phyloP scores from a whole-genome alignment of 345 rosid species.

The Bruguiera gymnorhiza region DNA sequence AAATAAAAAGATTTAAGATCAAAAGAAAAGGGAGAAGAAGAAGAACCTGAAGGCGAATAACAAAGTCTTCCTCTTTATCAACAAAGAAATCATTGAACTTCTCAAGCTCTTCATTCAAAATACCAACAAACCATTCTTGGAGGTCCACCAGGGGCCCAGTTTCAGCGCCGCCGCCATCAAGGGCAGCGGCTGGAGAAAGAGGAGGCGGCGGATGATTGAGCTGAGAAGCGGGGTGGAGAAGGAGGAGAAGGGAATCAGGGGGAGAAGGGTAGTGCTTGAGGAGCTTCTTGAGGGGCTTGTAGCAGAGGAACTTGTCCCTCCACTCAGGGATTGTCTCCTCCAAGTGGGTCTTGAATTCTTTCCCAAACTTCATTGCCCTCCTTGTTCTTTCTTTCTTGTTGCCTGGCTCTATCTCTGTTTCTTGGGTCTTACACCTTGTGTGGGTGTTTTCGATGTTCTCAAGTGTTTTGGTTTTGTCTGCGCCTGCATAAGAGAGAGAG shows the following conservation, averaged over 20 bases:
- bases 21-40: neutral
- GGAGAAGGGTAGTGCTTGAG: conserved; percentile 55
- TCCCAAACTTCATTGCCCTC: conserved; percentile 73
- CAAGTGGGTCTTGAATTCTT: conserved; percentile 82
- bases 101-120: conserved; percentile 84
- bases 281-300: conserved; percentile 84
- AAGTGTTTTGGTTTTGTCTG: neutral
- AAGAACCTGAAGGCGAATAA: conserved; percentile 75
- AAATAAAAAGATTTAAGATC: neutral
- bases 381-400: neutral
- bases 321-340: conserved; percentile 90
- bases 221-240: conserved; percentile 10
- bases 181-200: conserved; percentile 15
- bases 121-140: conserved; percentile 66
- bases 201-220: conserved; percentile 7
- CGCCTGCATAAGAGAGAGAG: neutral
- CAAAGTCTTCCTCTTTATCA: conserved; percentile 87
- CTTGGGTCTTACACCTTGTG: neutral
- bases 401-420: neutral
- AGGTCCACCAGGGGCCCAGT: conserved; percentile 34
- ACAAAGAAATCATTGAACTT: conserved; percentile 87
- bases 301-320: conserved; percentile 95
- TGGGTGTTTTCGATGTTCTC: too few species aligned
- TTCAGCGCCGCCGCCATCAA: neutral
- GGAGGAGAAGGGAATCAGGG: conserved; percentile 12